Percentiles rank a stretch among this genome's conserved stretches.
These are phyloP conservation scores for Diplocarpon rosae DNA, from an alignment of 2,329 filamentous ascomycete species.

Conservation along the genomic window DNA sequence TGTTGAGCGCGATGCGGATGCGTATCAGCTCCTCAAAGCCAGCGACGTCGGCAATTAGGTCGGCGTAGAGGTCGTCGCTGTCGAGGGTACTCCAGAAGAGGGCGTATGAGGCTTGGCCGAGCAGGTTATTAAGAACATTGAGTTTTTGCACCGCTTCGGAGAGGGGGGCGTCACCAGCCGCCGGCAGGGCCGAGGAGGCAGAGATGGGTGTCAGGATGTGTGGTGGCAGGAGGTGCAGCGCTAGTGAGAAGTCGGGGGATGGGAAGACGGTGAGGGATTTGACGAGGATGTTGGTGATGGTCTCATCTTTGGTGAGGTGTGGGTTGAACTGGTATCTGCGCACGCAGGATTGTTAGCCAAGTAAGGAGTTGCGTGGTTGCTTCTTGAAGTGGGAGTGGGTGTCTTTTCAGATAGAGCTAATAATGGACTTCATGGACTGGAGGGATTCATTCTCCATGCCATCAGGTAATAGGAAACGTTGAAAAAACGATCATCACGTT, in stretches of 20 bases:
- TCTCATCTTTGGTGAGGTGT: constrained; percentile 91
- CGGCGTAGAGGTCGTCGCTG: constrained; percentile 89
- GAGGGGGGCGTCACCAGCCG: constrained; percentile 54
- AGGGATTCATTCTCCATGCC: constrained; percentile 45
- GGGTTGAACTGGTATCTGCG: constrained; percentile 98
- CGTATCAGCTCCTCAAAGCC: constrained; percentile 94
- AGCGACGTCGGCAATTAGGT: constrained; percentile 84
- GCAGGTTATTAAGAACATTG: constrained; percentile 58
- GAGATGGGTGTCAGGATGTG: constrained; percentile 57
- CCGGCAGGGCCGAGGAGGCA: constrained; percentile 35
- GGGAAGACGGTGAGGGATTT: constrained; percentile 97
- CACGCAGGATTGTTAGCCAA: constrained; percentile 11
- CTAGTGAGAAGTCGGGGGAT: constrained; percentile 86
- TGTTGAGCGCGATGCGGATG: constrained; percentile 76
- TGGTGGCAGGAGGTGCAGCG: constrained; percentile 85
- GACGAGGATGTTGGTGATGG: constrained; percentile 97
- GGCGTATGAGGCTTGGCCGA: constrained; percentile 82
- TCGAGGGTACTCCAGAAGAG: constrained; percentile 90
- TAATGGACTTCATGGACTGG: constrained; percentile 56
- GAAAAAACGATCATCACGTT: constrained; percentile 61
- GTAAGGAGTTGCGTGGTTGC: not conserved
- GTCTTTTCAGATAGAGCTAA: constrained; percentile 64
- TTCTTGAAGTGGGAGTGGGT: not conserved
- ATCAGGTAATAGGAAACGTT: constrained; percentile 99
- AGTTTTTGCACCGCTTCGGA: constrained; percentile 75